Conservation (phyloP, 768 basidiomycete genomes). For the Sistotremastrum suecicum region DNA sequence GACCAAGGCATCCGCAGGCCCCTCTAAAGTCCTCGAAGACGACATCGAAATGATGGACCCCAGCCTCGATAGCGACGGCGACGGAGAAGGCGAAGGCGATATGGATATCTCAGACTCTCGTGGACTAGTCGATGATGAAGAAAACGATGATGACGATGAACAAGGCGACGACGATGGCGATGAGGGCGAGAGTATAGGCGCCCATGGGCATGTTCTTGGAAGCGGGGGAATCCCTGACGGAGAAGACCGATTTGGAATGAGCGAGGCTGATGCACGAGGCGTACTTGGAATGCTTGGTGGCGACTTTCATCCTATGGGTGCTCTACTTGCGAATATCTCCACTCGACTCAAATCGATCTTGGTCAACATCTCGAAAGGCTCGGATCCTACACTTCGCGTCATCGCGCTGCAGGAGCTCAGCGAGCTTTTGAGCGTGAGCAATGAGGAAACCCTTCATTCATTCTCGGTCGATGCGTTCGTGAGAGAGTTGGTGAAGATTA, state of each 20-base stretch:
- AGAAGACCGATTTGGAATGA: slow-evolving; percentile 46
- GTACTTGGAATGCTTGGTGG: slow-evolving; percentile 27
- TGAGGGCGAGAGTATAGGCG: slow-evolving; percentile 22
- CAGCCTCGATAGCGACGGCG: slow-evolving; percentile 33
- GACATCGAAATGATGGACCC: slow-evolving; percentile 69
- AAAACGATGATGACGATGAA: slow-evolving; percentile 22
- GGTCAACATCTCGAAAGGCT: slow-evolving; percentile 72
- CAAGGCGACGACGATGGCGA: slow-evolving; percentile 23
- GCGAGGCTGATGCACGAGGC: slow-evolving; percentile 11
- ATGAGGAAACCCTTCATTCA: slow-evolving; percentile 94
- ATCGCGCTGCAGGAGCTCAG: slow-evolving; percentile 88
- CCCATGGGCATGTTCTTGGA: slow-evolving; percentile 46
- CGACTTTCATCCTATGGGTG: slow-evolving; percentile 77
- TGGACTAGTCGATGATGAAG: slow-evolving; percentile 23
- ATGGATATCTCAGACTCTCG: not conserved
- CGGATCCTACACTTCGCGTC: slow-evolving; percentile 75
- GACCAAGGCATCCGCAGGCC: slow-evolving; percentile 21
- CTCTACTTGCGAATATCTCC: slow-evolving; percentile 85
- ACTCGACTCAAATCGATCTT: slow-evolving; percentile 83
- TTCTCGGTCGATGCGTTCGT: slow-evolving; percentile 90
- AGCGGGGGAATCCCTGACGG: slow-evolving; percentile 25
- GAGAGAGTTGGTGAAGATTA: slow-evolving; percentile 79
- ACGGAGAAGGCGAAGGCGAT: slow-evolving; percentile 18
- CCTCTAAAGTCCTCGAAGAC: slow-evolving; percentile 53
- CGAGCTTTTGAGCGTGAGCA: slow-evolving; percentile 90